A percentile compares a stretch with the other conserved stretches of the same genome.
phyloP scores from a whole-genome alignment of 306 rosid genomes.

The Sphenostylis stenocarpa region DNA sequence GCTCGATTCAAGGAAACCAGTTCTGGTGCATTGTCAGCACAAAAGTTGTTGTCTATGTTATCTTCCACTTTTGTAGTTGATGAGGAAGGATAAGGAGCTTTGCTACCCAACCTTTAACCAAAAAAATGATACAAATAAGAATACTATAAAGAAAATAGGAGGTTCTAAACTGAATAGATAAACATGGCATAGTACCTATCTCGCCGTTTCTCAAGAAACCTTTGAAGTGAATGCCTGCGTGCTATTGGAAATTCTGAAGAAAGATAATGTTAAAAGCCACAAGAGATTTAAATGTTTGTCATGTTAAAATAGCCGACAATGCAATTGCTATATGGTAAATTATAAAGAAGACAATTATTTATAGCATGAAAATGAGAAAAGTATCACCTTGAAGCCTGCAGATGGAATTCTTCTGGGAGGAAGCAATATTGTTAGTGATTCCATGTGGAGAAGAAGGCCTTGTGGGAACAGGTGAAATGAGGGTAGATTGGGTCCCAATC shows the following conservation, averaged over 20 bases:
- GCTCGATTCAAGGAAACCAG: slow-evolving; percentile 33
- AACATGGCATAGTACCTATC: slow-evolving; percentile 47
- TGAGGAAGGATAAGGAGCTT: slow-evolving; percentile 56
- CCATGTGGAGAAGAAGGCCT: slow-evolving; percentile 52
- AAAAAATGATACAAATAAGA: slow-evolving; percentile 14
- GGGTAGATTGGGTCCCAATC: slow-evolving; percentile 36
- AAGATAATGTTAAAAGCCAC: background rate
- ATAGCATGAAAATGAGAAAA: background rate
- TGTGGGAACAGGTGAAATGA: slow-evolving; percentile 45
- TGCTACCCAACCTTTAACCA: slow-evolving; percentile 56
- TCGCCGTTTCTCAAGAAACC: slow-evolving; percentile 68
- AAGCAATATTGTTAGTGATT: slow-evolving; percentile 39
- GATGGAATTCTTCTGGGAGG: slow-evolving; percentile 45
- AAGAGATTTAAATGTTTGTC: background rate
- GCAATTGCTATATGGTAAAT: background rate
- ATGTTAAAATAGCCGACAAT: slow-evolving; percentile 6
- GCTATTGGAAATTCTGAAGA: slow-evolving; percentile 64
- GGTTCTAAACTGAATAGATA: background rate
- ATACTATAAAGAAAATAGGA: background rate
- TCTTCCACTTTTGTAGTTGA: slow-evolving; percentile 43
- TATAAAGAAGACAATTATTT: background rate
- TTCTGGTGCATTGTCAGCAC: slow-evolving; percentile 36
- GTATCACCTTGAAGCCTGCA: slow-evolving; percentile 62
- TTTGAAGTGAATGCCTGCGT: slow-evolving; percentile 67
- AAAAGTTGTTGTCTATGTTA: slow-evolving; percentile 32